Evolutionary conservation across 768 basidiomycete genomes (phyloP).

Genomic region (Mycena metata): DNA sequence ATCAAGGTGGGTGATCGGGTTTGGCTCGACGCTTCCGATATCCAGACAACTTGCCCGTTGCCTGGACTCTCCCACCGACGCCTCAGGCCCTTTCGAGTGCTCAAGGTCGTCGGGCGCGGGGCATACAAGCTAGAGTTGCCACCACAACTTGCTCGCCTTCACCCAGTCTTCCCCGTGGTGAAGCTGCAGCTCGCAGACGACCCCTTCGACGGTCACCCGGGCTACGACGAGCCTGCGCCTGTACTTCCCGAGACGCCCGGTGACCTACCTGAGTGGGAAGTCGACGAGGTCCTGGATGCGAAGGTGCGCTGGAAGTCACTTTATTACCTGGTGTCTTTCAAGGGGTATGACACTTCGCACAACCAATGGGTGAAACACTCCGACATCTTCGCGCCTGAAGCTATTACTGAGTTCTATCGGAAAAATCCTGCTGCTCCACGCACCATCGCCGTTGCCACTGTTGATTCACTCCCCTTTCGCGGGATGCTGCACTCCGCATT

Average conservation of each 20-base stretch:
- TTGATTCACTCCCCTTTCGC: too few relatives aligned
- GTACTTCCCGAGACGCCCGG: conserved; percentile 15
- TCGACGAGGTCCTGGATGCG: background rate
- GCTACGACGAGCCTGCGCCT: conserved; percentile 32
- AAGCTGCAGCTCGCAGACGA: conserved; percentile 7
- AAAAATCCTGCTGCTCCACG: conserved; percentile 9
- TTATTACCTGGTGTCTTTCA: background rate
- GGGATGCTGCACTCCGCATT: too few relatives aligned
- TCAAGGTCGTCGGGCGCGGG: background rate
- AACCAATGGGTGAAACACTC: conserved; percentile 10
- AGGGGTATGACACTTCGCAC: background rate
- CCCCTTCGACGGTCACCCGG: background rate
- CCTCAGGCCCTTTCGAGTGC: background rate
- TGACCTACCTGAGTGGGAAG: conserved; percentile 26
- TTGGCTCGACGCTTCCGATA: background rate
- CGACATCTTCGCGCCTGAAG: conserved; percentile 4
- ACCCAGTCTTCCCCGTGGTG: conserved; percentile 19
- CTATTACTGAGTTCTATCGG: conserved; percentile 5
- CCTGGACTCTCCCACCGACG: background rate
- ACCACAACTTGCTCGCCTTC: background rate
- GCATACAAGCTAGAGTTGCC: conserved; percentile 22
- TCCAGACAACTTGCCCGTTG: background rate
- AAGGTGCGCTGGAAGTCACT: background rate
- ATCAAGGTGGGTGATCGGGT: too few relatives aligned
- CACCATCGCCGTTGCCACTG: background rate